phyloP scores from a whole-genome alignment of 106 monocot species.

The Hemerocallis citrina region DNA sequence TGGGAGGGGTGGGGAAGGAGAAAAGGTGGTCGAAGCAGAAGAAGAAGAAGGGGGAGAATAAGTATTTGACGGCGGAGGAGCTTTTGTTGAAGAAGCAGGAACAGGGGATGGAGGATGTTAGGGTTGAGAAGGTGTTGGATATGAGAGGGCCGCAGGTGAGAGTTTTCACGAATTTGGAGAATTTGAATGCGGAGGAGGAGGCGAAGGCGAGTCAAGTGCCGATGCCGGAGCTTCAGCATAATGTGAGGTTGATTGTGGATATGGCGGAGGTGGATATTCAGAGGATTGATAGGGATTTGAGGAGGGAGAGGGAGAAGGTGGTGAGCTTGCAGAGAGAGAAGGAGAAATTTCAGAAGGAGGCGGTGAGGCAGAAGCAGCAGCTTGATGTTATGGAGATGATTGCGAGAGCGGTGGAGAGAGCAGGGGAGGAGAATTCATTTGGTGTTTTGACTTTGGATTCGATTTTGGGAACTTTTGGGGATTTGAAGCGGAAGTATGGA shows the following conservation, averaged over 20 bases:
- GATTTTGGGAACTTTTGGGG: constrained; percentile 41
- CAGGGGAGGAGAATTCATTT: constrained; percentile 33
- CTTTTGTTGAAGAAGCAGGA: constrained; percentile 72
- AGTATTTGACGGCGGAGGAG: constrained; percentile 76
- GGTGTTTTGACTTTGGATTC: constrained; percentile 64
- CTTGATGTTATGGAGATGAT: constrained; percentile 73
- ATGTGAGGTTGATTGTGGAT: constrained; percentile 74
- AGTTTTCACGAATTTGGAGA: constrained; percentile 65
- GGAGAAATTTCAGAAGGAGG: constrained; percentile 57
- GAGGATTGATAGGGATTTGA: constrained; percentile 63
- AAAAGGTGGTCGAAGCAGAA: constrained; percentile 75
- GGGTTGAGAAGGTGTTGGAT: constrained; percentile 82
- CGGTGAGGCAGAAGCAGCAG: constrained; percentile 53
- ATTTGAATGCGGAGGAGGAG: constrained; percentile 78
- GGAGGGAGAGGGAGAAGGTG: constrained; percentile 77
- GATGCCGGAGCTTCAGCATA: constrained; percentile 95
- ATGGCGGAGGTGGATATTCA: constrained; percentile 71
- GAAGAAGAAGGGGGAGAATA: constrained; percentile 40
- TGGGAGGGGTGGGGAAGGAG: constrained; percentile 28
- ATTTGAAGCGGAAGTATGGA: constrained; percentile 40
- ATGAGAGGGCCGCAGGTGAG: constrained; percentile 91
- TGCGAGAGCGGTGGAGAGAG: constrained; percentile 29
- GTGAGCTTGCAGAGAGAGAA: constrained; percentile 72
- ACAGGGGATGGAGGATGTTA: constrained; percentile 52
- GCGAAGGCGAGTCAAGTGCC: constrained; percentile 70